Evolutionary conservation across 2,329 filamentous ascomycete genomes (phyloP).

Genomic region (Trichoderma guizhouense): DNA sequence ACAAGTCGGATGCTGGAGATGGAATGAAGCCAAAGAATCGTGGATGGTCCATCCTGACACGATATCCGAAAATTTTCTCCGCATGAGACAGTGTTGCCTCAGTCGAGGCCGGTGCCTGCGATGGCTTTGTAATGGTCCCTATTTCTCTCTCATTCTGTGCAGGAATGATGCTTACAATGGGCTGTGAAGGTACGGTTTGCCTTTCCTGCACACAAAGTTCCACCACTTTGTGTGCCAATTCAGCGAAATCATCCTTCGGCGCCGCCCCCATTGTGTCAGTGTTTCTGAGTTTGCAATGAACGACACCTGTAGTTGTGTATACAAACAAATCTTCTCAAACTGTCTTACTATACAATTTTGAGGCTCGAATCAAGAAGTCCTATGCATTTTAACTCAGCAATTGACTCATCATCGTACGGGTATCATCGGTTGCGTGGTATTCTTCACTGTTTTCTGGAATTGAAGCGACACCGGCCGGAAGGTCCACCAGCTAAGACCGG

Average conservation of each 20-base stretch:
- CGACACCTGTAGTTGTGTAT: not conserved
- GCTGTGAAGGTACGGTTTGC: not conserved
- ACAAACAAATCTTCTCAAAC: not conserved
- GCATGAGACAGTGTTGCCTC: not conserved
- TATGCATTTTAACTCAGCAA: not conserved
- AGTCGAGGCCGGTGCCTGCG: not conserved
- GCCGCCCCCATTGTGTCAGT: not conserved
- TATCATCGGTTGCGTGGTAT: not conserved
- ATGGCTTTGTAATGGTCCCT: not conserved
- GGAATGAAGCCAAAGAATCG: slow-evolving; percentile 26
- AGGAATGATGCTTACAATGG: not conserved
- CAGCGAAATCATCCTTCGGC: not conserved
- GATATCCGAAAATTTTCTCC: slow-evolving; percentile 10
- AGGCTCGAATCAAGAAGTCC: not conserved
- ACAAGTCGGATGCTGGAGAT: slow-evolving; percentile 23
- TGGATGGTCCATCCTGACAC: slow-evolving; percentile 20
- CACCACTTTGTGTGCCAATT: not conserved
- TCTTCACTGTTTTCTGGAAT: not conserved
- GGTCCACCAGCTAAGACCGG: not conserved
- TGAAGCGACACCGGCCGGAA: not conserved
- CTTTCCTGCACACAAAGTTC: not conserved
- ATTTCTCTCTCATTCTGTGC: not conserved
- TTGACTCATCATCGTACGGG: not conserved
- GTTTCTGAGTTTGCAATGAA: not conserved
- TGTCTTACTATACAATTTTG: not conserved